Evolutionary conservation across 2,329 filamentous ascomycete genomes (phyloP).

Genomic region (Cladophialophora carrionii): DNA sequence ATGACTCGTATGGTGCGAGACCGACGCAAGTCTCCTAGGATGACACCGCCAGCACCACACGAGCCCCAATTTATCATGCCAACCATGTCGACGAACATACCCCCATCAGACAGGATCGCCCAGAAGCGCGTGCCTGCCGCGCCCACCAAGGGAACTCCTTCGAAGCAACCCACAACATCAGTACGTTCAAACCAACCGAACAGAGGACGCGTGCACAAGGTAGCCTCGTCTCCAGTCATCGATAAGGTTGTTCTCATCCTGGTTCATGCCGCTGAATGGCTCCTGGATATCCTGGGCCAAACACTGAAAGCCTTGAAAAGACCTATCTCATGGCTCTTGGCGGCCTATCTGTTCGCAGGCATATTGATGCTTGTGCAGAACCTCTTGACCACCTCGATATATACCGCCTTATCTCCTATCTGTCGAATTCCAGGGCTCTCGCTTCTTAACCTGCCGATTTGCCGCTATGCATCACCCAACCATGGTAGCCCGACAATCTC

Average conservation of each 20-base stretch:
- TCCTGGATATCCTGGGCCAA: slow-evolving; percentile 41
- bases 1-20: slow-evolving; percentile 5
- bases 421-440: slow-evolving; percentile 70
- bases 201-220: not conserved
- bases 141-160: slow-evolving; percentile 1
- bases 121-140: slow-evolving; percentile 19
- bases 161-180: slow-evolving; percentile 8
- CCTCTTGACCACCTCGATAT: slow-evolving; percentile 64
- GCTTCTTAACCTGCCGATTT: slow-evolving; percentile 67
- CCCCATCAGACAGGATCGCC: slow-evolving; percentile 14
- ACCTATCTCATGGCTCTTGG: slow-evolving; percentile 64
- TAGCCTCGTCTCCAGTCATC: slow-evolving; percentile 12
- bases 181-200: slow-evolving; percentile 2
- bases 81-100: slow-evolving; percentile 18
- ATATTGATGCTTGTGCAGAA: slow-evolving; percentile 63
- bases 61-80: slow-evolving; percentile 39
- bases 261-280: slow-evolving; percentile 21
- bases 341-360: slow-evolving; percentile 64
- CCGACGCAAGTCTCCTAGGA: slow-evolving; percentile 8
- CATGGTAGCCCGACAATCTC: slow-evolving; percentile 32
- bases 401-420: slow-evolving; percentile 66
- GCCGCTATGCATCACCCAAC: slow-evolving; percentile 42
- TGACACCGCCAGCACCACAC: not conserved
- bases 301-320: slow-evolving; percentile 67
- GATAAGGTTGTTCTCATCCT: slow-evolving; percentile 20